Conservation (phyloP, 768 basidiomycete species). For the Lactarius hengduanensis region DNA sequence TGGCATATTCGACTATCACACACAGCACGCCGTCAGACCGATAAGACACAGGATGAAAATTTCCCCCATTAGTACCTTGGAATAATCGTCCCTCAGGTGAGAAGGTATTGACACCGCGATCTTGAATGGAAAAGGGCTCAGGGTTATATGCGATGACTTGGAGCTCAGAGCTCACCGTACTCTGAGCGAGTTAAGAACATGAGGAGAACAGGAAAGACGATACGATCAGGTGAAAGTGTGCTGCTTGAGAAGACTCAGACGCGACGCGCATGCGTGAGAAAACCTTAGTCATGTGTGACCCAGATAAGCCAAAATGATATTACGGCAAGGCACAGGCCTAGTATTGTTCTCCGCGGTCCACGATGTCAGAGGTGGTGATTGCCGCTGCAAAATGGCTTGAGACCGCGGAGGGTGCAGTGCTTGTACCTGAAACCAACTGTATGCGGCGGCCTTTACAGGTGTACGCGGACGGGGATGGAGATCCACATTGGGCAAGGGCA, state of each 20-base stretch:
- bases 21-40: conserved; percentile 26
- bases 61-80: conserved; percentile 59
- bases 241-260: background rate
- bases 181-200: conserved; percentile 98
- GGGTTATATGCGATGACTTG: background rate
- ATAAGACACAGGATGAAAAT: background rate
- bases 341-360: background rate
- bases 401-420: background rate
- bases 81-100: conserved; percentile 98
- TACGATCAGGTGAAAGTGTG: background rate
- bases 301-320: background rate
- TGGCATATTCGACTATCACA: conserved; percentile 91
- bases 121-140: conserved; percentile 39
- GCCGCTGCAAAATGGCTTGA: background rate
- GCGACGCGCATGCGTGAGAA: conserved; percentile 27
- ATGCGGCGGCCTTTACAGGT: background rate
- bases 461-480: background rate
- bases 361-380: background rate
- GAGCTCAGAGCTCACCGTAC: conserved; percentile 58
- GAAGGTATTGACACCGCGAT: conserved; percentile 98
- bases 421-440: background rate
- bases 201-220: conserved; percentile 19
- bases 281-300: conserved; percentile 8
- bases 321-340: background rate
- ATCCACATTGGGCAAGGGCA: background rate